Conservation (phyloP, 2,329 filamentous ascomycete genomes). For the Colletotrichum zoysiae region DNA sequence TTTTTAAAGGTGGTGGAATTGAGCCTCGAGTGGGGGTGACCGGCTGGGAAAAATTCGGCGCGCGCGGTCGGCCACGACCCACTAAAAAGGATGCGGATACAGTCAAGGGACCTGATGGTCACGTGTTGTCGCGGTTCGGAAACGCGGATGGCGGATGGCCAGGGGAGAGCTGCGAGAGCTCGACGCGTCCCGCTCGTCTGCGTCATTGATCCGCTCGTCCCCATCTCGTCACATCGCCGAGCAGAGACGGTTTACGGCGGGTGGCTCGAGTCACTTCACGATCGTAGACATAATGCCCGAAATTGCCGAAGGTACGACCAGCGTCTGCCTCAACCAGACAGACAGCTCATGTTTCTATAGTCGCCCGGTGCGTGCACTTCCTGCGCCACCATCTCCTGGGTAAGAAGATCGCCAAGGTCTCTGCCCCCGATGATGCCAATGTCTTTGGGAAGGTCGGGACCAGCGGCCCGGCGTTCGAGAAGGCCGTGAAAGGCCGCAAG, state of each 20-base stretch:
- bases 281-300: conserved; percentile 65
- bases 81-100: conserved; percentile 8
- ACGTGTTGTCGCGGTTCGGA: conserved; percentile 47
- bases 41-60: conserved; percentile 39
- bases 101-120: conserved; percentile 44
- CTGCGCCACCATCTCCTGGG: conserved; percentile 87
- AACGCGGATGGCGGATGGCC: conserved; percentile 8
- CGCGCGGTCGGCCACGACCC: conserved; percentile 40
- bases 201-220: conserved; percentile 14
- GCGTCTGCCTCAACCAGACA: not conserved
- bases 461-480: conserved; percentile 78
- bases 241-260: not conserved
- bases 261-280: not conserved
- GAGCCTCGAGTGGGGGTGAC: conserved; percentile 40
- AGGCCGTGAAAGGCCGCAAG: conserved; percentile 80
- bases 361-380: conserved; percentile 88
- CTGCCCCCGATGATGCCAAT: conserved; percentile 82
- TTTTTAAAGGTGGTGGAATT: conserved; percentile 44
- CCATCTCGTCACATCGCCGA: not conserved
- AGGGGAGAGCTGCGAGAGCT: not conserved
- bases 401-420: conserved; percentile 78
- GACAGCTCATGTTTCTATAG: conserved; percentile 53
- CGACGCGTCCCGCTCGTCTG: conserved; percentile 6
- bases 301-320: conserved; percentile 67
- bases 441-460: conserved; percentile 94